Evolutionary conservation across 2,329 filamentous ascomycete genomes (phyloP).

Genomic region (Penicillium sumatraense): DNA sequence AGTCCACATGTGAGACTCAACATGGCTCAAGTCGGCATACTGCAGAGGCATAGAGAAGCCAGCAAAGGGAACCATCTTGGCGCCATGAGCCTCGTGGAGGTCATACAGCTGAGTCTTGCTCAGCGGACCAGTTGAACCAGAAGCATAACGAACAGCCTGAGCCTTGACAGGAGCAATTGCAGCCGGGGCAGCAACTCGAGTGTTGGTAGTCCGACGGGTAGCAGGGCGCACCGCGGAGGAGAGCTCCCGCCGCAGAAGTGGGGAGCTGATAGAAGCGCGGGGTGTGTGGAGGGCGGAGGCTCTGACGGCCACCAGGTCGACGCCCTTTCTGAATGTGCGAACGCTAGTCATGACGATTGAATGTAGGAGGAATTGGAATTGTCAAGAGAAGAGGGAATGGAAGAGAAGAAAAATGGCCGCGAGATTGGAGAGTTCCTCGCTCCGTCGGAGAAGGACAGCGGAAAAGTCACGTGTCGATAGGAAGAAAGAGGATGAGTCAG

Average conservation of each 20-base stretch:
- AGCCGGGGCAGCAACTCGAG: slow-evolving; percentile 16
- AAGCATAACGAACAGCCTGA: slow-evolving; percentile 37
- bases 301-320: slow-evolving; percentile 34
- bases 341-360: slow-evolving; percentile 34
- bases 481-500: slow-evolving; percentile 23
- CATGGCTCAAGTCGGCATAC: slow-evolving; percentile 76
- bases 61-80: slow-evolving; percentile 96
- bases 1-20: slow-evolving; percentile 88
- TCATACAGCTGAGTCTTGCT: slow-evolving; percentile 74
- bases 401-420: slow-evolving; percentile 16
- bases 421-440: slow-evolving; percentile 10
- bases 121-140: slow-evolving; percentile 33
- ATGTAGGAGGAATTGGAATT: slow-evolving; percentile 17
- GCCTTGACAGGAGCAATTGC: slow-evolving; percentile 16
- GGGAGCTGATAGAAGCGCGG: slow-evolving; percentile 38
- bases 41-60: slow-evolving; percentile 92
- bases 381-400: slow-evolving; percentile 15
- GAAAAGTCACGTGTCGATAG: slow-evolving; percentile 48
- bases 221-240: slow-evolving; percentile 33
- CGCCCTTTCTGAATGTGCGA: slow-evolving; percentile 34
- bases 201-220: slow-evolving; percentile 13
- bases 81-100: slow-evolving; percentile 76
- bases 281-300: slow-evolving; percentile 30
- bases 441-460: slow-evolving; percentile 30
- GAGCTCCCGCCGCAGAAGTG: slow-evolving; percentile 34